Percentiles rank a stretch among this genome's conserved stretches.
Conservation (phyloP, 1,284 basidiomycete genomes). For the Caloboletus inedulis region DNA sequence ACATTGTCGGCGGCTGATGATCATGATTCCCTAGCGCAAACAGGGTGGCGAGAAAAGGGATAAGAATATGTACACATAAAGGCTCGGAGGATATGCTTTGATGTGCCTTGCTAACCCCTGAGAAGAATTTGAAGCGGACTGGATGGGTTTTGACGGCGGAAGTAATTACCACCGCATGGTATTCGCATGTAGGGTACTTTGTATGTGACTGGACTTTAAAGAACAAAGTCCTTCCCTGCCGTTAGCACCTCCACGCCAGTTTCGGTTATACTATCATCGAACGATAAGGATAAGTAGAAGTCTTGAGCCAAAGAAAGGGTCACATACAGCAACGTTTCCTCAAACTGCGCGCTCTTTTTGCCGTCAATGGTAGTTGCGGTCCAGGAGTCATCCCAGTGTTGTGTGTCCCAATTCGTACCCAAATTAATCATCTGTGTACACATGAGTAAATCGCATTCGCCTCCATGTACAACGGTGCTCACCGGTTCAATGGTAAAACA, state of each 20-base stretch:
- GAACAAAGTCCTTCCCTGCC: conserved; percentile 46
- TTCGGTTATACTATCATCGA: conserved; percentile 75
- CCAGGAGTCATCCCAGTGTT: conserved; percentile 91
- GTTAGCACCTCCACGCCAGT: conserved; percentile 90
- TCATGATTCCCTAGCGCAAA: conserved; percentile 24
- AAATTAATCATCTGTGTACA: conserved; percentile 85
- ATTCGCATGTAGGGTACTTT: conserved; percentile 24
- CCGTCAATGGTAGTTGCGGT: conserved; percentile 91
- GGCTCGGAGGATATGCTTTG: conserved; percentile 19
- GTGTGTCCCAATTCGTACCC: conserved; percentile 66
- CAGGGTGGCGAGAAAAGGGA: conserved; percentile 23
- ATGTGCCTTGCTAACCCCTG: conserved; percentile 25
- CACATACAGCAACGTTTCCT: conserved; percentile 86
- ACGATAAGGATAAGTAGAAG: conserved; percentile 14
- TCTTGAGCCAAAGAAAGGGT: neutral
- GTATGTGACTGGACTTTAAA: conserved; percentile 27
- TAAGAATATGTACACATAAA: conserved; percentile 35
- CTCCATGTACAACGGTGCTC: conserved; percentile 19
- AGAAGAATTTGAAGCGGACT: conserved; percentile 20
- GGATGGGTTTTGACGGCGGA: conserved; percentile 13
- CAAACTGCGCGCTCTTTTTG: conserved; percentile 89
- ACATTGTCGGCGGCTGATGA: conserved; percentile 25
- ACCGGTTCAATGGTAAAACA: conserved; percentile 81
- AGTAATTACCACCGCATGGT: conserved; percentile 16
- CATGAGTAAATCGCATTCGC: neutral